Evolutionary conservation across 345 rosid genomes (phyloP), one percentile per base, ranked within the genome.

Genomic region (Nephelium lappaceum): DNA sequence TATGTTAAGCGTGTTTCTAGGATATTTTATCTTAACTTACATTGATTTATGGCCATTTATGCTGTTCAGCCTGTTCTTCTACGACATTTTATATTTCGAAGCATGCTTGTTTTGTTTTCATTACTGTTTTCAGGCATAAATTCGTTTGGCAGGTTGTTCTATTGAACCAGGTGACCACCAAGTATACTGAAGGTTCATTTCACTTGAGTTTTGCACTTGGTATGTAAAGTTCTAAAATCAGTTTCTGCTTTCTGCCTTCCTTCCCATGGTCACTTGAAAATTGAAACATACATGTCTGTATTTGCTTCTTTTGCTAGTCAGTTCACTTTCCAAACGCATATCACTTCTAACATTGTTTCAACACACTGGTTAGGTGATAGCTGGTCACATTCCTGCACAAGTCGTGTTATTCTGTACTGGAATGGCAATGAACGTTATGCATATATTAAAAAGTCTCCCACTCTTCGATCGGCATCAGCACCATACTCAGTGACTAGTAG

Each of bases 331-430:
- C 61, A 21, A 67, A 71, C 24, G 64, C 41, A 14, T 12, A 0
- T 18, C 21, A 25, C 53, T 66, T 42, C 25, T 68, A 18, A 76
- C 67, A 41, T 62, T 24, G 49, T 80, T 66, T 57, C 69, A 69
- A 73, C 38, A 55, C 71, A 9, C 41, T 77, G 80, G 63, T 74
- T 82, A 95, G 98, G 99, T 25, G 99, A 96, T 81, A 91, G 97
- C 86, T 95, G 98, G 98, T 93, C 98, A 47, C 96, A 93, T 82
- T 90, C 90, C 4, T 95, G 95, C 87, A 93, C 98, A 12, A 92
- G 91, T 83, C 86, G 98, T 81, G 73, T 93, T 58, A 90, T 93
- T 84, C 72, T 96, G 71, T 90, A 91, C 81, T 96, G 99, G 98
- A 91, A 93, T 63, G 92, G 91, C 63, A 87, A 94, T 69, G 94